Evolutionary conservation across 192 early-diverging fungal genomes (phyloP).

Genomic region (Blastocladiella britannica): DNA sequence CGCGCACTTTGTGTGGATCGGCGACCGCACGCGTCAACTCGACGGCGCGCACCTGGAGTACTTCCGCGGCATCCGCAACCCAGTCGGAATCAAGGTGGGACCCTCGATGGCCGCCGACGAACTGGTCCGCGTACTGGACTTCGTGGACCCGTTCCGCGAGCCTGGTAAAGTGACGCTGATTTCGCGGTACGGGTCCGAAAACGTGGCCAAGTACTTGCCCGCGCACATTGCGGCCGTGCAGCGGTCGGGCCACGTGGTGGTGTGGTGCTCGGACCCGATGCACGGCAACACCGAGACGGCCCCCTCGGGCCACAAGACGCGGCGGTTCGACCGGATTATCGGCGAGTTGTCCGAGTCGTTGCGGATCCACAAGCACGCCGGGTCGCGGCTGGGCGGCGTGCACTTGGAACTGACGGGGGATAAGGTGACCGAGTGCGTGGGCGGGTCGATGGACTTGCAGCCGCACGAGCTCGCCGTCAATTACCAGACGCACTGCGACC

Average conservation of each 20-base stretch:
- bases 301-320: constrained; percentile 65
- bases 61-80: constrained; percentile 90
- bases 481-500: constrained; percentile 93
- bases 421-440: constrained; percentile 85
- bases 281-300: constrained; percentile 90
- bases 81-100: constrained; percentile 90
- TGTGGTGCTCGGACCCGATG: constrained; percentile 97
- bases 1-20: constrained; percentile 96
- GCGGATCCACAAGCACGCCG: constrained; percentile 50
- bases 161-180: constrained; percentile 87
- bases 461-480: constrained; percentile 63
- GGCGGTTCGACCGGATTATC: constrained; percentile 75
- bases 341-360: constrained; percentile 65
- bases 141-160: constrained; percentile 67
- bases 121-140: constrained; percentile 59
- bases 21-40: constrained; percentile 87
- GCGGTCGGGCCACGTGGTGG: constrained; percentile 59
- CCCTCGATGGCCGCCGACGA: constrained; percentile 77
- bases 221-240: constrained; percentile 81
- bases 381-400: constrained; percentile 68
- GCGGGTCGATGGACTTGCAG: constrained; percentile 88
- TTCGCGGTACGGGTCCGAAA: constrained; percentile 73
- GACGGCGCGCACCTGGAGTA: constrained; percentile 93
- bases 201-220: constrained; percentile 62
- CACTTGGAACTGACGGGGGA: constrained; percentile 95